Evolutionary conservation across 345 rosid genomes (phyloP), one percentile per base, ranked within the genome.

Genomic region (Salix dunnii): DNA sequence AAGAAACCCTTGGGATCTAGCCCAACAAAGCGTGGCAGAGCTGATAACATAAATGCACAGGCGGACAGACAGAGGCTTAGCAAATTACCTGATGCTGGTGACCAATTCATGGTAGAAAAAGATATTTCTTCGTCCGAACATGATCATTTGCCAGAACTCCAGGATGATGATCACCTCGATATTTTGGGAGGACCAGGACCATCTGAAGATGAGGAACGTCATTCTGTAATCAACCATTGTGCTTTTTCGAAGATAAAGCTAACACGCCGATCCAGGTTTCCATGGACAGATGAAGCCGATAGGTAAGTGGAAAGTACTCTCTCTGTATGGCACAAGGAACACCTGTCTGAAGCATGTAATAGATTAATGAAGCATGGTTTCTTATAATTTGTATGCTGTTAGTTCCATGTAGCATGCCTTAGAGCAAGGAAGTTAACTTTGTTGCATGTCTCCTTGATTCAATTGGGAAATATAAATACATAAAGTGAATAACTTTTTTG

Each of bases 271-370:
- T 86, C 77, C 76, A 90, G 94, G 81, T 91, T 87, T 83, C 80
- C 69, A 28, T 95, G 99, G 99, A 91, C 96, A 63, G 99, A 93
- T 84, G 92, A 85, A 83, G 87, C 89, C 2, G 99, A 95, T 85
- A 93, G 94, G 99, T 93, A 87, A 79, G 76, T 27, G 62, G 40
- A 73, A 46, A 46, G 18, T 46, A 46, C 18, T 46, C 17, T 46
- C 49, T 46, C 35, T 78, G 35, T 64, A 18, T 43, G 30, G 49
- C 23, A 21, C 73, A n/a, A 73, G 20, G 28, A 82, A 63, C 12
- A 64, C 73, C 53, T 36, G 17, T 27, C 11, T 0, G 48, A 75
- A 74, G 36, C 48, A 70, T 28, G 23, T 65, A 46, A 46, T 46
- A 12, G 18, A 46, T 46, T 46, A 3, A 13, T 46, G 51, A 46